phyloP scores from a whole-genome alignment of 352 stramenopile genomes.

The Phytophthora ramorum region DNA sequence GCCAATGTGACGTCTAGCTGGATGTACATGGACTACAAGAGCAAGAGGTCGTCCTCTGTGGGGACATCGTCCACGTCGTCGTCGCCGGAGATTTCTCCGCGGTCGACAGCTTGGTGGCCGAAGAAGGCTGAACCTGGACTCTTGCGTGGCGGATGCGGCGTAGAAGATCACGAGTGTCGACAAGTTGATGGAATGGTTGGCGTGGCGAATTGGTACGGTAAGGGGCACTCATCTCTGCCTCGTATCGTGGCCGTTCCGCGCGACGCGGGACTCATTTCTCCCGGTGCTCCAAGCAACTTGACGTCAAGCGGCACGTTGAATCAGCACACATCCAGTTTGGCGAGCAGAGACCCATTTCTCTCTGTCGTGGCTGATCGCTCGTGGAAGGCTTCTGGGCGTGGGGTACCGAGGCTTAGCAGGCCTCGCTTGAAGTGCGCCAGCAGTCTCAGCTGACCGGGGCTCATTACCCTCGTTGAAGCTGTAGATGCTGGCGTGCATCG shows the following conservation, averaged over 20 bases:
- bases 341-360: constrained; percentile 42
- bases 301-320: background rate
- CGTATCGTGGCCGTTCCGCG: background rate
- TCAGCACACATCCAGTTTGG: background rate
- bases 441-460: constrained; percentile 34
- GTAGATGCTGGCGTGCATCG: constrained; percentile 25
- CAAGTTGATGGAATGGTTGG: background rate
- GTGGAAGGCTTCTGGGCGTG: constrained; percentile 14
- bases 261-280: constrained; percentile 25
- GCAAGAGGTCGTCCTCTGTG: constrained; percentile 36
- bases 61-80: constrained; percentile 66
- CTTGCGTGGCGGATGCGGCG: constrained; percentile 49
- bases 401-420: constrained; percentile 15
- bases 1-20: constrained; percentile 8
- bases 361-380: constrained; percentile 12
- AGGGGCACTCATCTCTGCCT: constrained; percentile 35
- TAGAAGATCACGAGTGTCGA: constrained; percentile 5
- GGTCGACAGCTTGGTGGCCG: constrained; percentile 54
- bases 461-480: constrained; percentile 43
- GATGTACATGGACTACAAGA: constrained; percentile 39
- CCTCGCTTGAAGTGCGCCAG: constrained; percentile 13
- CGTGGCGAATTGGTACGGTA: background rate
- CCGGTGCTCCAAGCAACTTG: background rate
- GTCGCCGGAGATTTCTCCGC: constrained; percentile 55
- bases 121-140: constrained; percentile 57